Conservation (phyloP, 1,139 yeast species). For the Candida glucosophila region DNA sequence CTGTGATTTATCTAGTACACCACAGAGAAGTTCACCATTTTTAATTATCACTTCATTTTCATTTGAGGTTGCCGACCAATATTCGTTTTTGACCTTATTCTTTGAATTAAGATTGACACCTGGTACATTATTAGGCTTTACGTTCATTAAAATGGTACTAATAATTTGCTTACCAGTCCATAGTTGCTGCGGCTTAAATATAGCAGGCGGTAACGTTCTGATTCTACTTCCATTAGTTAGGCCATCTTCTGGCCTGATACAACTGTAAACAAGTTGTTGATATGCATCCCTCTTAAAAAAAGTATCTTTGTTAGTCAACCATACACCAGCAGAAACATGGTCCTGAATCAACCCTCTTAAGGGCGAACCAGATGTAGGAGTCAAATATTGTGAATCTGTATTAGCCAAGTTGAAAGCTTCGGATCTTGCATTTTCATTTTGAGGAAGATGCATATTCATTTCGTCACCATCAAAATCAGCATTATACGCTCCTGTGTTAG, state of each 20-base stretch:
- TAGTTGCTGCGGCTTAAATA: constrained; percentile 75
- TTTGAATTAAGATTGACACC: constrained; percentile 79
- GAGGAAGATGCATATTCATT: constrained; percentile 99
- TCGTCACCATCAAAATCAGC: constrained; percentile 99
- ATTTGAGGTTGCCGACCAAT: constrained; percentile 80
- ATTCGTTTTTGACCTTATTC: constrained; percentile 88
- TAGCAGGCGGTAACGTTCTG: constrained; percentile 81
- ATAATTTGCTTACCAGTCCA: constrained; percentile 99
- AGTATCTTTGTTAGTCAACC: constrained; percentile 90
- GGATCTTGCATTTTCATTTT: constrained; percentile 94
- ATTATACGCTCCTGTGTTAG: constrained; percentile 97
- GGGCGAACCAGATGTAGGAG: constrained; percentile 98
- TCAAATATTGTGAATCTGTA: constrained; percentile 93
- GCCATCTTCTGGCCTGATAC: constrained; percentile 97
- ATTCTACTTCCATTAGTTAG: constrained; percentile 71
- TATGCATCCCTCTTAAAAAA: constrained; percentile 87
- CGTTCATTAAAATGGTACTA: constrained; percentile 79
- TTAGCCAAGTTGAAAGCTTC: constrained; percentile 94
- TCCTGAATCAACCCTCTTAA: constrained; percentile 98
- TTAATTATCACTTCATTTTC: constrained; percentile 84
- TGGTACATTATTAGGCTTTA: constrained; percentile 79
- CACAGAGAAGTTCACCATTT: constrained; percentile 82
- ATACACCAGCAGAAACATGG: constrained; percentile 97
- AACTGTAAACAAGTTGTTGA: constrained; percentile 89
- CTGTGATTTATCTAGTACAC: constrained; percentile 95